These are phyloP conservation scores for Moesziomyces globuligerus DNA, from an alignment of 1,284 basidiomycete species.

Conservation along the genomic window DNA sequence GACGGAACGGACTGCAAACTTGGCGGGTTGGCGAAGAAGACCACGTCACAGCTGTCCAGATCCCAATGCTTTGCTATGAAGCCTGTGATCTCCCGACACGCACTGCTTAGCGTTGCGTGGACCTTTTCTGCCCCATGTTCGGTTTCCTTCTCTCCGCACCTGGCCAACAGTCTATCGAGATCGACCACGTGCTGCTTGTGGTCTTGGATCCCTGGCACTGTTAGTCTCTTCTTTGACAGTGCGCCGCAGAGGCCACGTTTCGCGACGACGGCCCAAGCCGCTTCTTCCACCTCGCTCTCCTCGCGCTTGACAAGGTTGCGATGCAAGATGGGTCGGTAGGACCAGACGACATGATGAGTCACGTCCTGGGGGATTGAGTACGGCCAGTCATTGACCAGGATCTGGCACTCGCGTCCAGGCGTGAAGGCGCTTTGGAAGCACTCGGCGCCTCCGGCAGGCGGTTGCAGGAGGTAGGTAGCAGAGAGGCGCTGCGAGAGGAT, in stretches of 20 bases:
- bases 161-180: not conserved
- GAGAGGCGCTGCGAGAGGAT: constrained; percentile 21
- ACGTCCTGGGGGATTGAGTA: constrained; percentile 17
- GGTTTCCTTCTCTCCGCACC: not conserved
- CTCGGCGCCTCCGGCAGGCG: too few relatives aligned
- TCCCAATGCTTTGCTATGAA: constrained; percentile 29
- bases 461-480: constrained; percentile 5
- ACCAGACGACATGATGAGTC: constrained; percentile 27
- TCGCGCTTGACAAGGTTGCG: not conserved
- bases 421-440: constrained; percentile 17
- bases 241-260: constrained; percentile 30
- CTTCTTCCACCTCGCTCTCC: not conserved
- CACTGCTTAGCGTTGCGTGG: not conserved
- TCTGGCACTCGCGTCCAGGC: constrained; percentile 14
- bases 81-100: not conserved
- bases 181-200: constrained; percentile 10
- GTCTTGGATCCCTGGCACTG: constrained; percentile 1
- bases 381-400: constrained; percentile 36
- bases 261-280: constrained; percentile 12
- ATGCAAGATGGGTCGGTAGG: constrained; percentile 17
- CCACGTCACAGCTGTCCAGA: not conserved
- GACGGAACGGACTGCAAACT: constrained; percentile 31
- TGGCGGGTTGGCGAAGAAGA: constrained; percentile 40
- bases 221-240: not conserved
- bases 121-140: not conserved